phyloP scores from a whole-genome alignment of 768 basidiomycete species.

The Russula abietina region DNA sequence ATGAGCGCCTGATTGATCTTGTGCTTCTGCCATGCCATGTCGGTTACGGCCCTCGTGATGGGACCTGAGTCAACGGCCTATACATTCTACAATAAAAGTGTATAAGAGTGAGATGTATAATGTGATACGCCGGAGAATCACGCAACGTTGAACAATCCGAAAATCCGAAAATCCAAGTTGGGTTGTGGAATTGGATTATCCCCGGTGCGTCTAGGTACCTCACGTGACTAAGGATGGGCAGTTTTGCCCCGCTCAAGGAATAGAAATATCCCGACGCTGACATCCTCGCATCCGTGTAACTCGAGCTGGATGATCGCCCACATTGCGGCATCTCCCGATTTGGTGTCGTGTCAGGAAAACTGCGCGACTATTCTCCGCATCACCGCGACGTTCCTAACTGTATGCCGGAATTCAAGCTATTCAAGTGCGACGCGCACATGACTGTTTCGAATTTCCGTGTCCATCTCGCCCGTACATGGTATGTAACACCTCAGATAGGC shows the following conservation, averaged over 20 bases:
- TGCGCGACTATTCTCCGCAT: slow-evolving; percentile 38
- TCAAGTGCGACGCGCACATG: slow-evolving; percentile 62
- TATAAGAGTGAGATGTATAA: neutral
- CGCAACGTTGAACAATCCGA: neutral
- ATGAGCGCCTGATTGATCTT: slow-evolving; percentile 19
- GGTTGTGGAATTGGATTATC: too few species aligned
- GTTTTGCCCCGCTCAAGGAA: too few species aligned
- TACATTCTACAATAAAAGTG: slow-evolving; percentile 4
- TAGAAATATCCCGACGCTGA: too few species aligned
- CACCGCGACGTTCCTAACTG: slow-evolving; percentile 54
- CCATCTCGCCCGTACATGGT: slow-evolving; percentile 32
- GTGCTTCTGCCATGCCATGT: neutral
- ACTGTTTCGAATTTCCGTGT: slow-evolving; percentile 46
- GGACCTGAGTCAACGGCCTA: slow-evolving; percentile 13
- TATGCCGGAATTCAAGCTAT: slow-evolving; percentile 77
- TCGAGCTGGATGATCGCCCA: neutral
- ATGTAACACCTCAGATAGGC: too few species aligned
- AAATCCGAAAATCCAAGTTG: too few species aligned
- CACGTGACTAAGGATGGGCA: too few species aligned
- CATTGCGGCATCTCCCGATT: too few species aligned
- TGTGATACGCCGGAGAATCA: neutral
- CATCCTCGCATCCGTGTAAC: neutral
- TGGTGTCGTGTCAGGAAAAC: neutral
- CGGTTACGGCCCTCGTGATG: slow-evolving; percentile 18
- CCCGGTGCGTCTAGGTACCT: too few species aligned